phyloP scores from a whole-genome alignment of 169 alveolate species.

The Cryptosporidium meleagridis region DNA sequence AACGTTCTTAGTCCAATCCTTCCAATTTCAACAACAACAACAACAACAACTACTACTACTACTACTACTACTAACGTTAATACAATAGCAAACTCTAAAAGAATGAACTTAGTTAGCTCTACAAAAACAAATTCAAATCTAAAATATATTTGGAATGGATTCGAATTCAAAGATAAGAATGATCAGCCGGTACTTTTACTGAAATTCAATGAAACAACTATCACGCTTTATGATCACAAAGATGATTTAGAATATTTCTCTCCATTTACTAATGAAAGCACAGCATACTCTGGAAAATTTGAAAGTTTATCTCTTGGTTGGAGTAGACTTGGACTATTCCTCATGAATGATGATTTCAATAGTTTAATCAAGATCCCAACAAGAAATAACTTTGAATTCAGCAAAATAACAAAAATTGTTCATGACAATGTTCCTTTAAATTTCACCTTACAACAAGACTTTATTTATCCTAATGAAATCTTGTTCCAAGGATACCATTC shows the following conservation, averaged over 20 bases:
- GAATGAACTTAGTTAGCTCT: not conserved
- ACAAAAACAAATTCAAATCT: not conserved
- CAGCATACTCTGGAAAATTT: conserved; percentile 10
- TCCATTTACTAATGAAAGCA: conserved; percentile 17
- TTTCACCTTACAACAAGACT: not conserved
- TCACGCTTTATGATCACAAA: conserved; percentile 28
- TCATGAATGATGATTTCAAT: not conserved
- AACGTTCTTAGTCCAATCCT: not conserved
- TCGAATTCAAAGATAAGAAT: not conserved
- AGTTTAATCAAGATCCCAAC: conserved; percentile 30
- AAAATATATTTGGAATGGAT: not conserved
- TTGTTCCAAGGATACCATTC: conserved; percentile 5
- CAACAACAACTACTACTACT: not conserved
- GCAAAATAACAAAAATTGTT: not conserved
- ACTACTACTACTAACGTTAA: no score
- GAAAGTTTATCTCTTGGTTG: conserved; percentile 21
- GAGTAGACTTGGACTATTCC: conserved; percentile 27
- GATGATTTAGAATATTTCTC: conserved; percentile 16
- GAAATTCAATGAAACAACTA: conserved; percentile 29
- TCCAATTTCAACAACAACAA: not conserved
- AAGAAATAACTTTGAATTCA: conserved; percentile 39
- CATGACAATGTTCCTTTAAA: not conserved
- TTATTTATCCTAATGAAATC: conserved; percentile 1
- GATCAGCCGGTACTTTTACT: conserved; percentile 8
- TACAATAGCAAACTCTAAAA: not conserved